phyloP scores from a whole-genome alignment of 2,329 filamentous ascomycete genomes.

The Sporothrix brasiliensis region DNA sequence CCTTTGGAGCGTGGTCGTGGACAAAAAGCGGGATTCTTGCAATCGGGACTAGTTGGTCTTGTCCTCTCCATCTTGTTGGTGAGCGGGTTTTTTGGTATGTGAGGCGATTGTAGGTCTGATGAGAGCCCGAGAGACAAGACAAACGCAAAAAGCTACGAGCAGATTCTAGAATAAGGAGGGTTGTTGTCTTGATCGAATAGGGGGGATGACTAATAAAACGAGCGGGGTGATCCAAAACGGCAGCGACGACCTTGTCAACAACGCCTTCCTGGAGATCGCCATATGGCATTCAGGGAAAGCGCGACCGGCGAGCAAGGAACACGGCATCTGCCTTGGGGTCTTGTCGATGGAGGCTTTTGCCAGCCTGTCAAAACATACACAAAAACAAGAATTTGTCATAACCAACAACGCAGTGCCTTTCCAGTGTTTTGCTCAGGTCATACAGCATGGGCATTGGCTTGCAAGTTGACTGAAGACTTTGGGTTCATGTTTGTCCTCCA shows the following conservation, averaged over 20 bases:
- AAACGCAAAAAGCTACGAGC: slow-evolving; percentile 10
- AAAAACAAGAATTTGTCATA: not conserved
- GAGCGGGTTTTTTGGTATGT: not conserved
- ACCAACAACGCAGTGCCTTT: not conserved
- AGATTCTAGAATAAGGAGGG: not conserved
- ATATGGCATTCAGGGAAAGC: not conserved
- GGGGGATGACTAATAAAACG: slow-evolving; percentile 8
- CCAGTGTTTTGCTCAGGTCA: too few relatives aligned
- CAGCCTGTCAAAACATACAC: slow-evolving; percentile 10
- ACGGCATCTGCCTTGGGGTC: not conserved
- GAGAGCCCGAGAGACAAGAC: slow-evolving; percentile 12
- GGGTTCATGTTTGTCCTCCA: too few relatives aligned
- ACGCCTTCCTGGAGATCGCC: slow-evolving; percentile 11
- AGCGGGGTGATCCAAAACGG: not conserved
- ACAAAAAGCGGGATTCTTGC: not conserved
- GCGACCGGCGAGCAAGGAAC: not conserved
- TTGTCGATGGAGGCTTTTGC: not conserved
- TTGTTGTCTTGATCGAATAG: not conserved
- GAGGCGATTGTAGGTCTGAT: slow-evolving; percentile 5
- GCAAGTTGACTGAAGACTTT: too few relatives aligned
- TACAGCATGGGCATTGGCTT: too few relatives aligned
- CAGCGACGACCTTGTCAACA: not conserved
- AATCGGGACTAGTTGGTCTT: not conserved
- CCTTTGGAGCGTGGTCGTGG: not conserved
- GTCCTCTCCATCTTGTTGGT: not conserved